These are phyloP conservation scores for Nigrospora osmanthi DNA, from an alignment of 2,329 filamentous ascomycete species.

Conservation along the genomic window DNA sequence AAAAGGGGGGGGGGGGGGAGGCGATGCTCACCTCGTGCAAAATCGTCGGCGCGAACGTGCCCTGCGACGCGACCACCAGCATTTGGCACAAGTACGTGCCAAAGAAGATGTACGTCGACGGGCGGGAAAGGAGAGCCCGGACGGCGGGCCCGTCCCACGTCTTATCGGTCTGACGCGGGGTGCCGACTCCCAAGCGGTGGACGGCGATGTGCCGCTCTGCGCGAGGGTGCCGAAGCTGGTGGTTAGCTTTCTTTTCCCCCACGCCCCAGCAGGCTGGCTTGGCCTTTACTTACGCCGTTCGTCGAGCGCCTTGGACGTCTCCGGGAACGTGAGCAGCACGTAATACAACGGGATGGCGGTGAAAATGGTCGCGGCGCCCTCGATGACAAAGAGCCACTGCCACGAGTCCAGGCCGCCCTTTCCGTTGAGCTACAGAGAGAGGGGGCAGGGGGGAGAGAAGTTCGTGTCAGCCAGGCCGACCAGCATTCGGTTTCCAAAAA, in stretches of 20 bases:
- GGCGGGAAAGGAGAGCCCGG: background rate
- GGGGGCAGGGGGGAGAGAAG: background rate
- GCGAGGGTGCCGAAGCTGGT: background rate
- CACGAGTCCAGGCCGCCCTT: constrained; percentile 7
- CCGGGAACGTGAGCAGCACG: constrained; percentile 5
- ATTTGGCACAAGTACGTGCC: background rate
- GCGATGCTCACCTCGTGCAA: background rate
- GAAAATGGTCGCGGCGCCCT: constrained; percentile 11
- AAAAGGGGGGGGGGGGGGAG: background rate
- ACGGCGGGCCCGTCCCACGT: background rate
- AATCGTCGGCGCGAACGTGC: background rate
- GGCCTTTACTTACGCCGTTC: background rate
- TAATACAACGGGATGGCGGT: constrained; percentile 5
- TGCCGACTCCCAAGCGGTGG: background rate
- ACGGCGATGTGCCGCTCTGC: background rate
- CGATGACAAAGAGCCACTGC: constrained; percentile 16
- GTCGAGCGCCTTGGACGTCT: background rate
- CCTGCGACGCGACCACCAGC: background rate
- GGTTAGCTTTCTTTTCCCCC: no score
- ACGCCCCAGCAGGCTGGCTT: no score
- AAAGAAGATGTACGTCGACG: background rate
- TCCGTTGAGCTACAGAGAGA: constrained; percentile 10
- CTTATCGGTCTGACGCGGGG: background rate
- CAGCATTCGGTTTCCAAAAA: no score
- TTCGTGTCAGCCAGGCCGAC: background rate